Evolutionary conservation across 352 stramenopile species (phyloP), one percentile per base, ranked within the genome.

Genomic region (Peronospora belbahrii): DNA sequence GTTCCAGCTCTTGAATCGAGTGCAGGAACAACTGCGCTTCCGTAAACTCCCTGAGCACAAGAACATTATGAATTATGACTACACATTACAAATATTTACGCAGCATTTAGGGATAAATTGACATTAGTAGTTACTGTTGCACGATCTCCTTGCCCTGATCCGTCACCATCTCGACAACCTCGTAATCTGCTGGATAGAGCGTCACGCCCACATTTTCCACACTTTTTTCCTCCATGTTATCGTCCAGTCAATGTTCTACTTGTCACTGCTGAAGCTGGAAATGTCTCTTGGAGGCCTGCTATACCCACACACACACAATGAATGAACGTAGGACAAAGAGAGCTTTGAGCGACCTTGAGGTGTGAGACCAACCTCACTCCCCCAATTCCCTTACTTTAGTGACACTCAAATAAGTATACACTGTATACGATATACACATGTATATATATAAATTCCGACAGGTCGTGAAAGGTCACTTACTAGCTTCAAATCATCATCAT

Each of bases 21-120:
- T 92, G 79, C 50, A 83, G 44, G 49, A 89, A 94, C 32, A 89
- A 34, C 56, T 94, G 80, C 39, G 74, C 75, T 25, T 91, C 78
- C 14, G 76, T 82, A 38, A 92, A 88, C 31, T 94, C 80, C 54
- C 83, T 94, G 32, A 5, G 3, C 20, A 23, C 15, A 36, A 1
- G 4, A 36, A 18, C 15, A 41, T 25, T 24, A 44, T 20, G 14
- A 41, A 48, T 33, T 50, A 36, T 7, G 18, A 44, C 11, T 48
- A 14, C 25, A 5, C 22, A n/a, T 47, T 36, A 23, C 14, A 9
- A 5, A 20, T n/a, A n/a, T 36, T 53, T 18, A 5, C 4, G 31
- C 20, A 48, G n/a, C 23, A 52, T 39, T 38, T 42, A 10, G 10
- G 1, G 1, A 22, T 22, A 3, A 23, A 24, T 35, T 30, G 8